Conservation (phyloP, 2,329 filamentous ascomycete species). For the Fusarium protoensiforme region DNA sequence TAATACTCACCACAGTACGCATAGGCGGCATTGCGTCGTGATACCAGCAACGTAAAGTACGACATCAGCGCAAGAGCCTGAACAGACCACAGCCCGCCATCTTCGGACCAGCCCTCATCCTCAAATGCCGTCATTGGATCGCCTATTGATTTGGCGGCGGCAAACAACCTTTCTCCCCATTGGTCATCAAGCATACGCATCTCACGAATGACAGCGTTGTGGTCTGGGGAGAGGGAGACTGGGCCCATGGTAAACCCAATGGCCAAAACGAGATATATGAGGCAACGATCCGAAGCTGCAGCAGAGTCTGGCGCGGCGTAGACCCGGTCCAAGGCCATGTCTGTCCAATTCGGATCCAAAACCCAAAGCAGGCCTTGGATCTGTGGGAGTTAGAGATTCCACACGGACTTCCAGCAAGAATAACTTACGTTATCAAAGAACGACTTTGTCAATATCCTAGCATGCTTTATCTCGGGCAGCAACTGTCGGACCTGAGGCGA, state of each 20-base stretch:
- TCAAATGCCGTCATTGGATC: constrained; percentile 58
- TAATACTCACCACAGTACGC: constrained; percentile 64
- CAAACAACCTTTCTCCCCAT: constrained; percentile 71
- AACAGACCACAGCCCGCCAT: constrained; percentile 73
- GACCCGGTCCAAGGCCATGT: constrained; percentile 65
- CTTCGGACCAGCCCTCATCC: background rate
- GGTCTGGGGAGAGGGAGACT: constrained; percentile 59
- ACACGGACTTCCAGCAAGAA: background rate
- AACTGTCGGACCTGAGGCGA: background rate
- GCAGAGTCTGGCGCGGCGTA: constrained; percentile 42
- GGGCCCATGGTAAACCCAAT: constrained; percentile 70
- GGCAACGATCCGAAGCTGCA: constrained; percentile 64
- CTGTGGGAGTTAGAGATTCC: constrained; percentile 44
- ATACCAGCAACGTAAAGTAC: constrained; percentile 70
- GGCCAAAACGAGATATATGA: constrained; percentile 71
- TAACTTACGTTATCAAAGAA: constrained; percentile 69
- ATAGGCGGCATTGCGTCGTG: constrained; percentile 72
- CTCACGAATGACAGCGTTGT: constrained; percentile 62
- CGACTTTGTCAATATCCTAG: constrained; percentile 56
- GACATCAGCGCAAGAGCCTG: constrained; percentile 73
- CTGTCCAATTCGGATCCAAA: constrained; percentile 64
- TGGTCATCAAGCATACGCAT: constrained; percentile 60
- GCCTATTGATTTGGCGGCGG: constrained; percentile 65
- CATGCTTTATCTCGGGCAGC: constrained; percentile 66
- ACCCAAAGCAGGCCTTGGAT: constrained; percentile 71